Percentiles rank a stretch among this genome's conserved stretches.
Evolutionary conservation across 805 yeast genomes (phyloP).

Genomic region (Cyberlindnera euphorbiiphila): DNA sequence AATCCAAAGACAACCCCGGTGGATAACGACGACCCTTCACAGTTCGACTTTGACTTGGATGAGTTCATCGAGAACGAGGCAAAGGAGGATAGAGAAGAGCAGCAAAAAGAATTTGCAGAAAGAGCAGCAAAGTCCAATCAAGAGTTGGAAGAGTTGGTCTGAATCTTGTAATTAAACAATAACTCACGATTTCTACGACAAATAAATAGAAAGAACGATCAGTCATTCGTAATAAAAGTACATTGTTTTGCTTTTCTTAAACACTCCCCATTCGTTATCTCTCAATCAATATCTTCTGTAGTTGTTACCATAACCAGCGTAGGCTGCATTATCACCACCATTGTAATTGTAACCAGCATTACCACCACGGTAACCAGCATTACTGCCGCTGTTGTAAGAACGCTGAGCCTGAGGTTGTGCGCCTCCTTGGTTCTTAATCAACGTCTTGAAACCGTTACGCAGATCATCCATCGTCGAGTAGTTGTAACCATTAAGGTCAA

Average conservation of each 20-base stretch:
- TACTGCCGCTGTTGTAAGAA: too few species aligned
- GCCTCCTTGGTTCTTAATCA: constrained; percentile 29
- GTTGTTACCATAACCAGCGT: not conserved
- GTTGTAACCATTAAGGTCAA: constrained; percentile 67
- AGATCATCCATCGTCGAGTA: constrained; percentile 87
- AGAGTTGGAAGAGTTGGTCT: constrained; percentile 24
- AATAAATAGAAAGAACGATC: too few species aligned
- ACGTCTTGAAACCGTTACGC: constrained; percentile 91
- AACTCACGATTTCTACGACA: not conserved
- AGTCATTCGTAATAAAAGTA: too few species aligned
- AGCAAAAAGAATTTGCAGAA: constrained; percentile 11
- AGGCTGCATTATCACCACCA: not conserved
- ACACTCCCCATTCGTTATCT: too few species aligned
- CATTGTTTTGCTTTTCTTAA: too few species aligned
- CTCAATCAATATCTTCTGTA: not conserved
- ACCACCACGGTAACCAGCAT: not conserved
- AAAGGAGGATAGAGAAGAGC: constrained; percentile 17
- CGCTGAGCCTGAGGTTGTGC: constrained; percentile 2
- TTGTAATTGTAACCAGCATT: not conserved
- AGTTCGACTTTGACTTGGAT: constrained; percentile 28
- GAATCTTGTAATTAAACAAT: not conserved
- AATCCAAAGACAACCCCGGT: constrained; percentile 4
- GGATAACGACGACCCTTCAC: constrained; percentile 20
- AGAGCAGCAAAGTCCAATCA: constrained; percentile 17
- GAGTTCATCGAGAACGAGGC: constrained; percentile 23